Conservation (phyloP, 176 grass and related monocot genomes). For the Puccinellia tenuiflora region DNA sequence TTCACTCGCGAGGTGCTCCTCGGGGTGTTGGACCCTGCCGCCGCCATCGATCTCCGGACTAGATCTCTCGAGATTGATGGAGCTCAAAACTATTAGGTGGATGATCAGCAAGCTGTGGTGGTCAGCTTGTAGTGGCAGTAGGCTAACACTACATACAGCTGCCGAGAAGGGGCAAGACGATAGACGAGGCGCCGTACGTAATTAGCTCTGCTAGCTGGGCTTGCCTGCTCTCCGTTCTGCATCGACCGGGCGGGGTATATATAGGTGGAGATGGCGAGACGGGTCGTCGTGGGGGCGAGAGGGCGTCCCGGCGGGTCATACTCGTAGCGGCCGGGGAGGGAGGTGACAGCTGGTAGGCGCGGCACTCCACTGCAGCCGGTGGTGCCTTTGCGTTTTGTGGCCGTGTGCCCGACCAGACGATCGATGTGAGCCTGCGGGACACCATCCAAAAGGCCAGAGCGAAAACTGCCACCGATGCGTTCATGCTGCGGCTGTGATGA, state of each 20-base stretch:
- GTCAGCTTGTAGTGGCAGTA: not conserved
- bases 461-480: no score
- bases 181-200: not conserved
- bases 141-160: not conserved
- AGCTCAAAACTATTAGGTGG: not conserved
- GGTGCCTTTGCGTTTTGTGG: slow-evolving; percentile 38
- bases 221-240: slow-evolving; percentile 26
- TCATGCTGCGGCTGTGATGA: no score
- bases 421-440: no score
- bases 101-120: not conserved
- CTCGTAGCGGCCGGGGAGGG: not conserved
- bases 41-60: not conserved
- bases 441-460: no score
- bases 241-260: slow-evolving; percentile 12
- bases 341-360: slow-evolving; percentile 27
- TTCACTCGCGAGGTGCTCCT: slow-evolving; percentile 50
- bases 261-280: slow-evolving; percentile 30
- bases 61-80: not conserved
- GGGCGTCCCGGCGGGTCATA: not conserved
- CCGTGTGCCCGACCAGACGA: not conserved
- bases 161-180: not conserved
- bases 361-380: not conserved
- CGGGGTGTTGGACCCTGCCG: not conserved
- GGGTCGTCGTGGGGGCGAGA: not conserved
- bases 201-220: not conserved